Evolutionary conservation across 208 protist genomes (phyloP), one percentile per base, ranked within the genome.

Genomic region (Acanthamoeba lenticulata): DNA sequence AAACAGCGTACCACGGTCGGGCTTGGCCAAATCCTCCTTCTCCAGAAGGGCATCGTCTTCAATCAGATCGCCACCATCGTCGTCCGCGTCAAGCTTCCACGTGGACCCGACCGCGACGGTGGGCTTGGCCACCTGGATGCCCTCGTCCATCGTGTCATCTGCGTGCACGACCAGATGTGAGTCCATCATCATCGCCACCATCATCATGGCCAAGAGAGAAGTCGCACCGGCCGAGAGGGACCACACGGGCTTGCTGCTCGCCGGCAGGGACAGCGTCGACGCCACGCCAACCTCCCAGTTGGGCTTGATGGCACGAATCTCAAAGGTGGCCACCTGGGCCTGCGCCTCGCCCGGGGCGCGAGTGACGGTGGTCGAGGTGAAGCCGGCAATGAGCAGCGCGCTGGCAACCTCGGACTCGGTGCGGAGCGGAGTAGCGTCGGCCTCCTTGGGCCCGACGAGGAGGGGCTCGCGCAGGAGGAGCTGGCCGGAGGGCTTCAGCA

Each of bases 231-330:
- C 40, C 7, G 40, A 44, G 40, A 44, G 40, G 19, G 36, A 44
- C 72, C 40, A 52, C 7, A 52, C 72, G 40, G 72, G 40, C 44
- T 95, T 95, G 42, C 62, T 83, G 36, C 27, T 13, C 29, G 40
- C 52, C 62, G 36, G 29, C 49, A 95, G 52, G 38, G n/a, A 44
- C 11, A 95, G 86, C 1, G 45, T 24, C 2, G 49, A 44, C 38
- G 94, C 19, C 7, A 65, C 60, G 47, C 94, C 86, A 21, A 93
- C 57, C 49, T 93, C 94, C 32, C 49, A 95, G 86, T 93, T 47
- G 44, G 94, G 94, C 77, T 69, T 95, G 36, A 32, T 29, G 42
- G 36, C 34, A 24, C 32, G 55, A 42, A 92, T 55, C 62, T 72
- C 62, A 36, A 40, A 72, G 24, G 62, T 72, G 29, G 62, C 62